These are phyloP conservation scores for Lepidopterella palustris DNA, from an alignment of 495 filamentous ascomycete genomes.

Conservation along the genomic window DNA sequence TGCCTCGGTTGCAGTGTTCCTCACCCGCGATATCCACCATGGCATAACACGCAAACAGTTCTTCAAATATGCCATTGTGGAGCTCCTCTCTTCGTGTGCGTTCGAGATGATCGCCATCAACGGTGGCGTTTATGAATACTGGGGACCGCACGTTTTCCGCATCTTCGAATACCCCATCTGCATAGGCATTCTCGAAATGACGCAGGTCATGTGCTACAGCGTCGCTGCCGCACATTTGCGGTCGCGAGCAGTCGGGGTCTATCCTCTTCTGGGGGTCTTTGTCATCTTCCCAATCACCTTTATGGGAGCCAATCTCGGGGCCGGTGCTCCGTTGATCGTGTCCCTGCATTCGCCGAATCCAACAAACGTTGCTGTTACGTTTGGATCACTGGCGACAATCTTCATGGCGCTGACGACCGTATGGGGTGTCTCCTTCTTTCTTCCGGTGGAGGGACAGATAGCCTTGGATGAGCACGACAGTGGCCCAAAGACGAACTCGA, in stretches of 20 bases:
- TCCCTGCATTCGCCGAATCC: background rate
- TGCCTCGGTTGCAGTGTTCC: background rate
- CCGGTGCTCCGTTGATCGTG: background rate
- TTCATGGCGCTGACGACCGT: background rate
- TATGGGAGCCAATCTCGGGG: background rate
- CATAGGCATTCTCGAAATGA: background rate
- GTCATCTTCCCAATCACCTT: background rate
- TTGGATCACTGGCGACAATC: background rate
- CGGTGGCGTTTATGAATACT: background rate
- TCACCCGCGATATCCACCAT: background rate
- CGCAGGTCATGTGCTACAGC: constrained; percentile 3
- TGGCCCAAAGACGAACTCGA: background rate
- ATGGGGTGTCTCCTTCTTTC: background rate
- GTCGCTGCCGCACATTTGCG: background rate
- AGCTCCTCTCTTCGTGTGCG: background rate
- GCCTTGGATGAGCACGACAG: background rate
- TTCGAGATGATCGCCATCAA: constrained; percentile 1
- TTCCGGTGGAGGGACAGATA: background rate
- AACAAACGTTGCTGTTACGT: background rate
- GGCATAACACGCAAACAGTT: background rate
- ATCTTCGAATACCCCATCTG: constrained; percentile 2
- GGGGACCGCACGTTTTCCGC: constrained; percentile 1
- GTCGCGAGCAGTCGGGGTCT: background rate
- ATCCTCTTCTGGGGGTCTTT: background rate
- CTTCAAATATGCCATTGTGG: background rate